Conservation (phyloP, 306 rosid species). For the Sicyos edulis region DNA sequence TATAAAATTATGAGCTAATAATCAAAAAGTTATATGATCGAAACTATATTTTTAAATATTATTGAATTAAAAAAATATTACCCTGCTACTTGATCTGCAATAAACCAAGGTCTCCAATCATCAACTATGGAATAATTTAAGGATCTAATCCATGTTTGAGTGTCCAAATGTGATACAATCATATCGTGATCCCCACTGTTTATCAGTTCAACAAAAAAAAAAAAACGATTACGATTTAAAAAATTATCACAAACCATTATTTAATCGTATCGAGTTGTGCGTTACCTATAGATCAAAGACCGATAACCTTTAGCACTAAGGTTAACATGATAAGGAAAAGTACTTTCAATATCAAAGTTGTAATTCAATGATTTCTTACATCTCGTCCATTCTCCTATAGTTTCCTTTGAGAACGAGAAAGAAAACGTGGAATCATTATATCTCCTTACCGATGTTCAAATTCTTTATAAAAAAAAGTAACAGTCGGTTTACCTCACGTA, state of each 20-base stretch:
- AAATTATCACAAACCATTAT: background rate
- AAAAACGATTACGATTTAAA: background rate
- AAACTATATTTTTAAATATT: no score
- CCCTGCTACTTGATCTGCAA: conserved; percentile 29
- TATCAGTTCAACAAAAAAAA: background rate
- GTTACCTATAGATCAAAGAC: conserved; percentile 13
- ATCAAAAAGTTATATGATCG: no score
- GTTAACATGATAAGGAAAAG: background rate
- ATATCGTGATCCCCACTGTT: conserved; percentile 35
- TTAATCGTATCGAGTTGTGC: background rate
- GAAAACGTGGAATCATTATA: no score
- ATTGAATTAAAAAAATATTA: background rate
- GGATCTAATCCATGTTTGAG: conserved; percentile 25
- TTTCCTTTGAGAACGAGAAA: background rate
- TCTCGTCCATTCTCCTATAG: background rate
- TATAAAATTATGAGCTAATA: no score
- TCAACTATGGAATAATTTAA: conserved; percentile 24
- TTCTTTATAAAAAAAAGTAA: no score
- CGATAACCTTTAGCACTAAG: background rate
- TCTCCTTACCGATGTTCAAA: no score
- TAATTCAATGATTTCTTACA: background rate
- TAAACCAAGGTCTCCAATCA: conserved; percentile 43
- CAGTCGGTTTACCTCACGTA: conserved; percentile 34
- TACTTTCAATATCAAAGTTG: background rate
- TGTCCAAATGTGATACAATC: conserved; percentile 23